Conservation (phyloP, 306 rosid genomes). For the Dryas drummondii region DNA sequence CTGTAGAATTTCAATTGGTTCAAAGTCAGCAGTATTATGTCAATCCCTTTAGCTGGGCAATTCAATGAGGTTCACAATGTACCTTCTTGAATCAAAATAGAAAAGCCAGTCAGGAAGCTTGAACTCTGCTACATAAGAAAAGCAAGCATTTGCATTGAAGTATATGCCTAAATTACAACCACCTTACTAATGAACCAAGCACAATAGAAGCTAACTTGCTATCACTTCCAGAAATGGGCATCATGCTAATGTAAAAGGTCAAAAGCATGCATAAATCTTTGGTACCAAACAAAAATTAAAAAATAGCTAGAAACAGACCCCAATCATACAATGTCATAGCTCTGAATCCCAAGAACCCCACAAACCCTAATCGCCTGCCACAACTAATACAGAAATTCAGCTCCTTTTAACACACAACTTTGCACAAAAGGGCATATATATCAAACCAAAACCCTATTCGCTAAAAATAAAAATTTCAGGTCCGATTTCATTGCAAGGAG, state of each 20-base stretch:
- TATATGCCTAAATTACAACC: no score
- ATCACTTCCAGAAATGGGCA: background rate
- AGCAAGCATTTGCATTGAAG: no score
- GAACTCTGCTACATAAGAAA: no score
- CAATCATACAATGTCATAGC: slow-evolving; percentile 6
- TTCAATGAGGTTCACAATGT: background rate
- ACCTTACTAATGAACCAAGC: no score
- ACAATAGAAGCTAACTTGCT: background rate
- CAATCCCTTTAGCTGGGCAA: background rate
- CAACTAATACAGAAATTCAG: background rate
- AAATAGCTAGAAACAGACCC: background rate
- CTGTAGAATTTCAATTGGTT: background rate
- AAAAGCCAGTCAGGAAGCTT: no score
- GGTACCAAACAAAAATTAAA: background rate
- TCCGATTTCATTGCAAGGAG: background rate
- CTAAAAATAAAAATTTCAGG: background rate
- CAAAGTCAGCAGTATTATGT: background rate
- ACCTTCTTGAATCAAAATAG: background rate
- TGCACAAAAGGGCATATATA: background rate
- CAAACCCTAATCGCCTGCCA: slow-evolving; percentile 7
- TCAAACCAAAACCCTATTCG: slow-evolving; percentile 12
- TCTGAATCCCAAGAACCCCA: slow-evolving; percentile 2
- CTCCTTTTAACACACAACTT: background rate
- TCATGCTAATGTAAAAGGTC: background rate
- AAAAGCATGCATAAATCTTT: background rate